A percentile compares a stretch with the other conserved stretches of the same genome.
These are phyloP conservation scores for Zangia roseola DNA, from an alignment of 768 basidiomycete genomes.

Conservation along the genomic window DNA sequence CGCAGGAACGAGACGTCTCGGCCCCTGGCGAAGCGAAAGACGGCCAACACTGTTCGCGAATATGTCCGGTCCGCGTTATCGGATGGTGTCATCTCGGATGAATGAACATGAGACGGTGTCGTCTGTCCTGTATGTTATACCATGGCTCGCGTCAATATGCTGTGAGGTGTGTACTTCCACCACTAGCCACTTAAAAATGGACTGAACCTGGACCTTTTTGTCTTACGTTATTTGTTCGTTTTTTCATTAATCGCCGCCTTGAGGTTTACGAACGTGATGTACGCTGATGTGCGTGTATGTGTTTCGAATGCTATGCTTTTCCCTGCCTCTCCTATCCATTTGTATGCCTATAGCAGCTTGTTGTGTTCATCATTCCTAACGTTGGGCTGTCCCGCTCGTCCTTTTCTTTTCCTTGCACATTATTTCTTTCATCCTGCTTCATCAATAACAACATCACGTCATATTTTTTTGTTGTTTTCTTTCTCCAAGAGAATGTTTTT, in stretches of 20 bases:
- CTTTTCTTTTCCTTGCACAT: conserved; percentile 6
- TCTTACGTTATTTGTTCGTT: conserved; percentile 11
- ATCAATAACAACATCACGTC: neutral
- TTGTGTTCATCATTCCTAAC: conserved; percentile 11
- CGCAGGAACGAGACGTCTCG: conserved; percentile 39
- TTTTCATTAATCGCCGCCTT: conserved; percentile 11
- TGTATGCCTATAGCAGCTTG: conserved; percentile 32
- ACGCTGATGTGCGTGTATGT: conserved; percentile 24
- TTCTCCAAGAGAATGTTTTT: no score
- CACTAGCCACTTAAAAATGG: conserved; percentile 9
- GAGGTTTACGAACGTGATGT: conserved; percentile 20
- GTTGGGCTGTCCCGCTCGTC: conserved; percentile 3
- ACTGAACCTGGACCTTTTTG: conserved; percentile 18
- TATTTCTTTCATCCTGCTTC: conserved; percentile 6
- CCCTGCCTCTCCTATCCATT: conserved; percentile 9
- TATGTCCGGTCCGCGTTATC: conserved; percentile 34
- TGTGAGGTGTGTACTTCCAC: conserved; percentile 26
- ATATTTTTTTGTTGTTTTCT: no score
- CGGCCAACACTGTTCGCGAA: conserved; percentile 13
- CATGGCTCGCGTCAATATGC: conserved; percentile 9
- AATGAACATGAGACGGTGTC: conserved; percentile 5
- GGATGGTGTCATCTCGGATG: conserved; percentile 13
- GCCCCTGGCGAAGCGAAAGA: conserved; percentile 38
- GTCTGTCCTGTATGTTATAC: conserved; percentile 6
- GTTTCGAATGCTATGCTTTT: conserved; percentile 21